phyloP scores from a whole-genome alignment of 805 yeast genomes.

The Candida pseudoglaebosa region DNA sequence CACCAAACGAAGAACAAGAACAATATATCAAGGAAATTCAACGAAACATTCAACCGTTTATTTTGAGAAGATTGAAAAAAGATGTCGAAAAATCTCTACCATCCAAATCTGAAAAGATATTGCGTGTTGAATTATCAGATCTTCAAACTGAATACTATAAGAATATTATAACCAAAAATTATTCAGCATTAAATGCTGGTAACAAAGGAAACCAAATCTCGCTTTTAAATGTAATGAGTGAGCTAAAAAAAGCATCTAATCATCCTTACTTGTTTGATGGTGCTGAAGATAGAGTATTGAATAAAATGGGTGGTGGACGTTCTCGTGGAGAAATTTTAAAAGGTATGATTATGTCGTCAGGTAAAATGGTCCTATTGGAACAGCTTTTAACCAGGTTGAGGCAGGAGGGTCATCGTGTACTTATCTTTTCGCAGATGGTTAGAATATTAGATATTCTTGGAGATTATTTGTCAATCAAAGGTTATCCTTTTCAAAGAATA shows the following conservation, averaged over 20 bases:
- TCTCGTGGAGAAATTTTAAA: slow-evolving; percentile 78
- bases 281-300: slow-evolving; percentile 79
- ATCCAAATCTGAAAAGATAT: slow-evolving; percentile 89
- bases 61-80: slow-evolving; percentile 87
- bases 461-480: slow-evolving; percentile 85
- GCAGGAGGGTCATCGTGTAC: slow-evolving; percentile 93
- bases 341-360: slow-evolving; percentile 96
- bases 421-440: slow-evolving; percentile 97
- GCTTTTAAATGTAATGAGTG: slow-evolving; percentile 87
- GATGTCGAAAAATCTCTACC: slow-evolving; percentile 98
- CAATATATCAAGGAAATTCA: slow-evolving; percentile 83
- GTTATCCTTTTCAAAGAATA: slow-evolving; percentile 82
- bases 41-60: slow-evolving; percentile 81
- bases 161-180: slow-evolving; percentile 88
- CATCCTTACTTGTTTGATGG: slow-evolving; percentile 95
- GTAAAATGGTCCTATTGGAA: slow-evolving; percentile 95
- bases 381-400: slow-evolving; percentile 77
- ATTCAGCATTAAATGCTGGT: slow-evolving; percentile 86
- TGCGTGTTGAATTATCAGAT: slow-evolving; percentile 93
- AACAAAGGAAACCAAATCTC: slow-evolving; percentile 72
- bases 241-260: slow-evolving; percentile 92
- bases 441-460: slow-evolving; percentile 92
- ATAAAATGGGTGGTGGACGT: slow-evolving; percentile 49
- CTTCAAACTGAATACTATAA: slow-evolving; percentile 93
- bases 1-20: slow-evolving; percentile 85